A percentile compares a stretch with the other conserved stretches of the same genome.
phyloP scores from a whole-genome alignment of 2,329 filamentous ascomycete species.

The Aspergillus sp. region DNA sequence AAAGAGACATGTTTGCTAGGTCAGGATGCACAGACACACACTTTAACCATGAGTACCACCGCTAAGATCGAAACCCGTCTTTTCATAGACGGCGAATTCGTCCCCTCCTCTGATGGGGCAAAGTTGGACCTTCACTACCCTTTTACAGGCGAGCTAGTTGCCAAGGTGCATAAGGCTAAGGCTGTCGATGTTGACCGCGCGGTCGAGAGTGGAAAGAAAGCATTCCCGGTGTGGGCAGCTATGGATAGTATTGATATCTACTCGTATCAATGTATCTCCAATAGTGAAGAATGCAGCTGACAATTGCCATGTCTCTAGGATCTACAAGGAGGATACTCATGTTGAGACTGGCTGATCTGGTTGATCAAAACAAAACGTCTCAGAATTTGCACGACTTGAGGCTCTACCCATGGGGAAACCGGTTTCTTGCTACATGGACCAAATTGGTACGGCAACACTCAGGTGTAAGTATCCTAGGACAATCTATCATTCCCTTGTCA shows the following conservation, averaged over 20 bases:
- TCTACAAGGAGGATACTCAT: not conserved
- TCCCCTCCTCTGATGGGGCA: slow-evolving; percentile 17
- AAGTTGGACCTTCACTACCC: slow-evolving; percentile 17
- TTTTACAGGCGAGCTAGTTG: slow-evolving; percentile 14
- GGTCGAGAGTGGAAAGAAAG: slow-evolving; percentile 26
- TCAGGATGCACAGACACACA: too few relatives aligned
- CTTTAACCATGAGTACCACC: not conserved
- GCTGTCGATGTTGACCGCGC: slow-evolving; percentile 24
- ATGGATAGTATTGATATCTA: too few relatives aligned
- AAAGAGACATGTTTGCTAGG: too few relatives aligned
- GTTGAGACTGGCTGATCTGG: slow-evolving; percentile 19
- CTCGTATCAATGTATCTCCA: slow-evolving; percentile 3
- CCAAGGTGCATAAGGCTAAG: slow-evolving; percentile 17
- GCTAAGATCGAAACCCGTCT: slow-evolving; percentile 15
- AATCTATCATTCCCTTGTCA: too few relatives aligned
- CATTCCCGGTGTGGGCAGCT: slow-evolving; percentile 26
- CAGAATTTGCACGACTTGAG: slow-evolving; percentile 26
- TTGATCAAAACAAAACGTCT: slow-evolving; percentile 15
- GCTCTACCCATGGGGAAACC: slow-evolving; percentile 29
- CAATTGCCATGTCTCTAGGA: not conserved
- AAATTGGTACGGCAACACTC: not conserved
- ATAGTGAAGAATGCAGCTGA: slow-evolving; percentile 20
- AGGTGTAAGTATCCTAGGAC: not conserved
- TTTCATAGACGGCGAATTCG: slow-evolving; percentile 23
- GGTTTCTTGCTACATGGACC: slow-evolving; percentile 7